Evolutionary conservation across 192 early-diverging fungal species (phyloP).

Genomic region (Allomyces javanicus): DNA sequence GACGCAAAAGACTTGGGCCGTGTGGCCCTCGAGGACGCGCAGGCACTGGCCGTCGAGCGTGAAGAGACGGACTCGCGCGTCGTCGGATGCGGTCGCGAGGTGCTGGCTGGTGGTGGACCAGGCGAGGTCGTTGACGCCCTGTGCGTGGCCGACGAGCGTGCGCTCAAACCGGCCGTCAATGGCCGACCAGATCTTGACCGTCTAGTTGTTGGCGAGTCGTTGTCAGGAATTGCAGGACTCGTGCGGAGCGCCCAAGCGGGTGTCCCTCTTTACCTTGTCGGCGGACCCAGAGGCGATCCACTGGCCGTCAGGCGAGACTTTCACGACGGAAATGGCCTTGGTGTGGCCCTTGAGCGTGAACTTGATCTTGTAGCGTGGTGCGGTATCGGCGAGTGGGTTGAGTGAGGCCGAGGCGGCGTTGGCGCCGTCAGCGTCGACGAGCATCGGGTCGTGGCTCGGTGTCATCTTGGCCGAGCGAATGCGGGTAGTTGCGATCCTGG

Average conservation of each 20-base stretch:
- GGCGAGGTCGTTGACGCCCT: slow-evolving; percentile 87
- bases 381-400: no score
- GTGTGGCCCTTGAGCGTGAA: slow-evolving; percentile 86
- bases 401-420: no score
- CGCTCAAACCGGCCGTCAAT: slow-evolving; percentile 60
- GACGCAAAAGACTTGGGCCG: slow-evolving; percentile 93
- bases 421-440: no score
- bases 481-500: no score
- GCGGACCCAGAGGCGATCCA: slow-evolving; percentile 83
- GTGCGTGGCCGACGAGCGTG: slow-evolving; percentile 74
- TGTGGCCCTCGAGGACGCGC: slow-evolving; percentile 67
- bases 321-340: slow-evolving; percentile 82
- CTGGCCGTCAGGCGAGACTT: slow-evolving; percentile 94
- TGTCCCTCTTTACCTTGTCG: slow-evolving; percentile 10
- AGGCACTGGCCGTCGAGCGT: neutral
- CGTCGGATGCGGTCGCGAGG: slow-evolving; percentile 82
- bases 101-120: slow-evolving; percentile 82
- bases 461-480: no score
- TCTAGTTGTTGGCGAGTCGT: slow-evolving; percentile 34
- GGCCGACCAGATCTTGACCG: slow-evolving; percentile 85
- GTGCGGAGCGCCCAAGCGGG: neutral
- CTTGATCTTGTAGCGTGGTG: slow-evolving; percentile 68
- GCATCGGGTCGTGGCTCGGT: no score
- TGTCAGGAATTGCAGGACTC: no score
- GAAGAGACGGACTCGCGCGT: slow-evolving; percentile 10